phyloP scores from a whole-genome alignment of 148 eudicot genomes.

The Chenopodium quinoa region DNA sequence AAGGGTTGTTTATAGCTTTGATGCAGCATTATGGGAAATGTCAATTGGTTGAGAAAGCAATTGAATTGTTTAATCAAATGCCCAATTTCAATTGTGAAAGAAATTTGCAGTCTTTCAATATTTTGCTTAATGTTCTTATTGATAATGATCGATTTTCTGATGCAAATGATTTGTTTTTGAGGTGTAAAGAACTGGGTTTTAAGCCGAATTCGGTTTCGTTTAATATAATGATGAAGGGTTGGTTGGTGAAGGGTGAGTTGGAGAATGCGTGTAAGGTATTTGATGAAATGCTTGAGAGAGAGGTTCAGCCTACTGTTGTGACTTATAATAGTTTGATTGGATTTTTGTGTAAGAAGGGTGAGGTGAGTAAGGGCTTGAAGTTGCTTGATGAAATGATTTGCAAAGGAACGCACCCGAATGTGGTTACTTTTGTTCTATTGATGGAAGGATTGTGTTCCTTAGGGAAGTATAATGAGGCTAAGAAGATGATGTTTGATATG shows the following conservation, averaged over 20 bases:
- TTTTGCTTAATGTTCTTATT: conserved; percentile 68
- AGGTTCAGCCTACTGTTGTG: conserved; percentile 65
- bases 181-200: conserved; percentile 52
- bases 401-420: conserved; percentile 60
- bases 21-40: conserved; percentile 71
- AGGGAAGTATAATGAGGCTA: conserved; percentile 64
- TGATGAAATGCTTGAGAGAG: conserved; percentile 87
- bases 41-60: conserved; percentile 45
- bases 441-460: conserved; percentile 83
- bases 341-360: conserved; percentile 65
- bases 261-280: conserved; percentile 63
- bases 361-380: conserved; percentile 51
- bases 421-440: conserved; percentile 59
- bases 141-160: conserved; percentile 45
- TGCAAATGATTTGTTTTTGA: conserved; percentile 50
- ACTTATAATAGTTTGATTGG: conserved; percentile 78
- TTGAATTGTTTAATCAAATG: conserved; percentile 57
- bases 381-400: conserved; percentile 57
- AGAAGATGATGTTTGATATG: conserved; percentile 96
- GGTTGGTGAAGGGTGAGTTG: conserved; percentile 59
- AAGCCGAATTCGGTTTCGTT: conserved; percentile 62
- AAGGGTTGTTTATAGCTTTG: conserved; percentile 62
- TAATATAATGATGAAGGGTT: conserved; percentile 72
- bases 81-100: conserved; percentile 56
- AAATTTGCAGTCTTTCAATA: conserved; percentile 63